Conservation (phyloP, 2,329 filamentous ascomycete species). For the Bimuria novae-zelandiae region DNA sequence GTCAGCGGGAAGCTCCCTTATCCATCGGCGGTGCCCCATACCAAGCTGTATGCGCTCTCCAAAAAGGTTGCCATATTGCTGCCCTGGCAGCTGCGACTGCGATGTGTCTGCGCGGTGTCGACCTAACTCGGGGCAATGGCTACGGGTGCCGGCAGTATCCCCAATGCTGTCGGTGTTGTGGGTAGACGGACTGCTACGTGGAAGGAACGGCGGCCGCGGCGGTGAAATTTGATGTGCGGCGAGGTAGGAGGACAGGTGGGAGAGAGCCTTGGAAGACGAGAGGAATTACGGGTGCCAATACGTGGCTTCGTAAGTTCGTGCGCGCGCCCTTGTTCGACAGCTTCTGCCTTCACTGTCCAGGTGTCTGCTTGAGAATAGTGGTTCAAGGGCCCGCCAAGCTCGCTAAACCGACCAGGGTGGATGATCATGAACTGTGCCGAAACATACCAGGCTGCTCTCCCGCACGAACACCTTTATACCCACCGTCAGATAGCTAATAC, state of each 20-base stretch:
- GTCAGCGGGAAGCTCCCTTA: conserved; percentile 38
- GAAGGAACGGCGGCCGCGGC: conserved; percentile 25
- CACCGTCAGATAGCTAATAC: conserved; percentile 1
- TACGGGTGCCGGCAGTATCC: conserved; percentile 30
- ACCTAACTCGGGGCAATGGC: conserved; percentile 27
- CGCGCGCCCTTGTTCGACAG: conserved; percentile 31
- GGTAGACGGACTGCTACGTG: conserved; percentile 44
- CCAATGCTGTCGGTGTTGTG: conserved; percentile 35
- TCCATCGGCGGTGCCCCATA: conserved; percentile 36
- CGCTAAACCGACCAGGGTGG: conserved; percentile 25
- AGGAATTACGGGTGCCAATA: conserved; percentile 22
- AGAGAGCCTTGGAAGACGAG: conserved; percentile 6
- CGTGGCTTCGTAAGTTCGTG: conserved; percentile 21
- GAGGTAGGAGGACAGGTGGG: conserved; percentile 18
- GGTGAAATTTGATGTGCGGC: conserved; percentile 16
- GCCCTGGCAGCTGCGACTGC: conserved; percentile 10
- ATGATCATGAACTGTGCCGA: conserved; percentile 18
- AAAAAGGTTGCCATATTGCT: conserved; percentile 89
- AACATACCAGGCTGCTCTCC: conserved; percentile 9
- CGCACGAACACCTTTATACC: background rate
- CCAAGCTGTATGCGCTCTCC: conserved; percentile 92
- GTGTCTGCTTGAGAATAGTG: conserved; percentile 46
- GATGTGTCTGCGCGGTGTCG: conserved; percentile 6
- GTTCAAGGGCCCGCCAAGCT: conserved; percentile 14
- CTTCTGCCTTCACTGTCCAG: conserved; percentile 32